These are phyloP conservation scores for Epichloe uncinata DNA, from an alignment of 2,329 filamentous ascomycete genomes.

Conservation along the genomic window DNA sequence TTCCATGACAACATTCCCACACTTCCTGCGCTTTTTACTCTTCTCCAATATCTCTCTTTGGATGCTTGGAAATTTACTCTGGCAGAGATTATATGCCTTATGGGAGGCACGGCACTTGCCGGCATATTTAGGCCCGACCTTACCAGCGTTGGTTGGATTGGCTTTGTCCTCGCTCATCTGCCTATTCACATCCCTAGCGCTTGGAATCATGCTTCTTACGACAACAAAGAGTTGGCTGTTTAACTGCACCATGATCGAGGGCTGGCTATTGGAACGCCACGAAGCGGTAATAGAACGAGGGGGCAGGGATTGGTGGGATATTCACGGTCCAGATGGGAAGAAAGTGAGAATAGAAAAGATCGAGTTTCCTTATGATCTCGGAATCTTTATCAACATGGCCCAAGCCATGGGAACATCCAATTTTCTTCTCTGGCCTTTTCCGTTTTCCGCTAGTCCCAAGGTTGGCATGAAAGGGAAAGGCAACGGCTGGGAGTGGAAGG, in stretches of 20 bases:
- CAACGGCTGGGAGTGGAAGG: constrained; percentile 49
- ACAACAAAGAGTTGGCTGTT: constrained; percentile 47
- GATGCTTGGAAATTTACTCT: constrained; percentile 47
- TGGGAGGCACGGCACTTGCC: constrained; percentile 56
- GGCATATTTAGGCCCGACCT: constrained; percentile 58
- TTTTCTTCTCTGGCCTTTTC: constrained; percentile 54
- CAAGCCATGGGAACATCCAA: constrained; percentile 64
- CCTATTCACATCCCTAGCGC: constrained; percentile 44
- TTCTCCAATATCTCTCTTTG: constrained; percentile 56
- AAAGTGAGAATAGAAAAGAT: constrained; percentile 44
- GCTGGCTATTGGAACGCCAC: constrained; percentile 58
- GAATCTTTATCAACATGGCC: constrained; percentile 58
- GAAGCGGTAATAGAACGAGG: constrained; percentile 39
- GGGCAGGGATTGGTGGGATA: constrained; percentile 31
- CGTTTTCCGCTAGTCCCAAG: constrained; percentile 41
- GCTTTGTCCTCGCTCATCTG: constrained; percentile 46
- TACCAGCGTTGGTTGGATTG: constrained; percentile 45
- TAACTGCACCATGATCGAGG: constrained; percentile 71
- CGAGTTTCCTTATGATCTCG: constrained; percentile 74
- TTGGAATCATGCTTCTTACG: constrained; percentile 52
- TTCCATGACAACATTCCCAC: constrained; percentile 66
- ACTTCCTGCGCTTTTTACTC: constrained; percentile 71
- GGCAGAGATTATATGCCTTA: constrained; percentile 41
- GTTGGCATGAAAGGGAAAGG: constrained; percentile 26
- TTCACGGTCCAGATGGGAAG: constrained; percentile 21